Conservation (phyloP, 2,329 filamentous ascomycete species). For the Aspergillus unguis region DNA sequence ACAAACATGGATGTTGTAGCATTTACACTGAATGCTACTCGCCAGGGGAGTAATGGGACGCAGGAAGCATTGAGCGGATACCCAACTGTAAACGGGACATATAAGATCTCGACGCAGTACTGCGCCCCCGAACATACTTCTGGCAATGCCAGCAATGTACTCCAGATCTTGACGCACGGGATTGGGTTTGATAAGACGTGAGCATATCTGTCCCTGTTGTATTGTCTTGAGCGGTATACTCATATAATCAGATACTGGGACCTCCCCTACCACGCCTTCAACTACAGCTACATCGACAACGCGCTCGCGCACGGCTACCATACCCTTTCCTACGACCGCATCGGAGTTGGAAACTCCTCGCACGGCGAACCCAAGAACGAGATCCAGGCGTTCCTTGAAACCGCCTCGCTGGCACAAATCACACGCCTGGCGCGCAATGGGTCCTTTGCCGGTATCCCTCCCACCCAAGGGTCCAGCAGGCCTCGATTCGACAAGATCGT, state of each 20-base stretch:
- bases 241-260: slow-evolving; percentile 33
- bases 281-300: slow-evolving; percentile 39
- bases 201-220: not conserved
- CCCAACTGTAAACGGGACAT: slow-evolving; percentile 14
- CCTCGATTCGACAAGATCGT: slow-evolving; percentile 31
- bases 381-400: slow-evolving; percentile 39
- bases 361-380: slow-evolving; percentile 40
- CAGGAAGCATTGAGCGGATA: slow-evolving; percentile 17
- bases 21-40: slow-evolving; percentile 12
- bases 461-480: slow-evolving; percentile 19
- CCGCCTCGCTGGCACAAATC: slow-evolving; percentile 38
- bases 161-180: slow-evolving; percentile 43
- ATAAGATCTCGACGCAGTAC: slow-evolving; percentile 2
- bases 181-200: slow-evolving; percentile 33
- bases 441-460: slow-evolving; percentile 14
- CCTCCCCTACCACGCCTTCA: slow-evolving; percentile 25
- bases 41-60: slow-evolving; percentile 16
- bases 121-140: not conserved
- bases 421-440: slow-evolving; percentile 38
- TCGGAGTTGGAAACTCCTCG: slow-evolving; percentile 37
- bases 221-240: no score
- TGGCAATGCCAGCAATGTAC: not conserved
- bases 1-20: slow-evolving; percentile 17
- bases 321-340: slow-evolving; percentile 41
- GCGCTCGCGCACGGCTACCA: slow-evolving; percentile 36